phyloP scores from a whole-genome alignment of 805 yeast species.

The Ogataea kodamae region DNA sequence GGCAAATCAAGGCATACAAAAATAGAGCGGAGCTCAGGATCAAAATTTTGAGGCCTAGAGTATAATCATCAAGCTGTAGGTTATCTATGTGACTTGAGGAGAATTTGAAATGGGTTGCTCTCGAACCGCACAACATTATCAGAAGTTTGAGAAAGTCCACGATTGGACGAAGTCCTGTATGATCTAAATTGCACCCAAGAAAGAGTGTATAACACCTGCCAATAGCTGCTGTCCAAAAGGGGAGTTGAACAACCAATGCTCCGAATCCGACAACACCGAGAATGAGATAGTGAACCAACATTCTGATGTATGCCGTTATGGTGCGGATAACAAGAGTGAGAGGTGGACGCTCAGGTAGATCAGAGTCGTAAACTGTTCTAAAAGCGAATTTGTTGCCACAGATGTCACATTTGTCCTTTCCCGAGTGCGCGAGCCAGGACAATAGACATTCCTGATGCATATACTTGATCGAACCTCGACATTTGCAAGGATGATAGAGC shows the following conservation, averaged over 20 bases:
- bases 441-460: conserved; percentile 89
- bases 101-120: conserved; percentile 5
- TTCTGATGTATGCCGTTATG: conserved; percentile 19
- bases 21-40: conserved; percentile 23
- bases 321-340: conserved; percentile 42
- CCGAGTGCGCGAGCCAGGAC: conserved; percentile 79
- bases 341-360: conserved; percentile 57
- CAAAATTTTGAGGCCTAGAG: conserved; percentile 17
- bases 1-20: conserved; percentile 30
- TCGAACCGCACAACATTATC: conserved; percentile 41
- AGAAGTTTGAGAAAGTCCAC: too few species aligned
- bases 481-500: conserved; percentile 85
- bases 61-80: conserved; percentile 10
- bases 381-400: conserved; percentile 72
- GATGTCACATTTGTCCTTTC: conserved; percentile 75
- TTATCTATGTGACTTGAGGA: conserved; percentile 7
- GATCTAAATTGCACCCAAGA: conserved; percentile 52
- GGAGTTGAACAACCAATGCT: conserved; percentile 50
- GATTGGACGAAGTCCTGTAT: conserved; percentile 29
- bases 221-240: conserved; percentile 52
- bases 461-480: conserved; percentile 89
- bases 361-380: conserved; percentile 37
- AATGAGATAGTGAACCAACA: conserved; percentile 13
- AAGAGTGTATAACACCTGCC: conserved; percentile 55
- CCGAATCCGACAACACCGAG: conserved; percentile 36